phyloP scores from a whole-genome alignment of 257 asterid genomes.

The Solanum virginianum region DNA sequence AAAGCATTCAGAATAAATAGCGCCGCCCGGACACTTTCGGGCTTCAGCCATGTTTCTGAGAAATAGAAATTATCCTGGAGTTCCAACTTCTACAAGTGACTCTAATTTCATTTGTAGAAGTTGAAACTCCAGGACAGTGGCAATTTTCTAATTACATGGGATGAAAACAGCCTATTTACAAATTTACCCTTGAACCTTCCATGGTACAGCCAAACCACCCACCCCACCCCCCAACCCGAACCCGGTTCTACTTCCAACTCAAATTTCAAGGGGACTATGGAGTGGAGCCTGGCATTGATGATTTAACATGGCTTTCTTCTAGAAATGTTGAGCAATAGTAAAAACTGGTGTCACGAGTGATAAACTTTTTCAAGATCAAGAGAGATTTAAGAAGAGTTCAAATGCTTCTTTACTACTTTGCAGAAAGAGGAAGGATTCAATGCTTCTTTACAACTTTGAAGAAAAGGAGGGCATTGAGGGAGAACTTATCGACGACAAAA shows the following conservation, averaged over 20 bases:
- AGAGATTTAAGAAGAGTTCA: neutral
- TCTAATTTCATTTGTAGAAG: neutral
- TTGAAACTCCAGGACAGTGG: neutral
- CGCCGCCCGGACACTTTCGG: neutral
- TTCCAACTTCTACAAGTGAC: neutral
- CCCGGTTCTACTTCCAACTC: neutral
- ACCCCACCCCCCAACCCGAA: neutral
- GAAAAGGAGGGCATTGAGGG: neutral
- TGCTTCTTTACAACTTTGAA: no score
- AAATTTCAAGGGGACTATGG: neutral
- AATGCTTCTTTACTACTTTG: neutral
- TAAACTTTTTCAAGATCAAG: neutral
- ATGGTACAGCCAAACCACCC: neutral
- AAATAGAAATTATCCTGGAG: neutral
- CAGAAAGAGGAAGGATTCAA: neutral
- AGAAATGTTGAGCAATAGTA: neutral
- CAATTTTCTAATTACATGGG: neutral
- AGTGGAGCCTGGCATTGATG: neutral
- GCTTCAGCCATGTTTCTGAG: neutral
- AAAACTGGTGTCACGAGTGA: neutral
- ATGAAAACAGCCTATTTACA: neutral
- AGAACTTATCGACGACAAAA: neutral
- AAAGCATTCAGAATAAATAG: neutral
- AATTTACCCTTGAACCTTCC: neutral
- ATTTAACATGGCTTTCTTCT: neutral